Evolutionary conservation across 202 grass and related monocot species (phyloP).

Genomic region (Hordeum pubiflorum): DNA sequence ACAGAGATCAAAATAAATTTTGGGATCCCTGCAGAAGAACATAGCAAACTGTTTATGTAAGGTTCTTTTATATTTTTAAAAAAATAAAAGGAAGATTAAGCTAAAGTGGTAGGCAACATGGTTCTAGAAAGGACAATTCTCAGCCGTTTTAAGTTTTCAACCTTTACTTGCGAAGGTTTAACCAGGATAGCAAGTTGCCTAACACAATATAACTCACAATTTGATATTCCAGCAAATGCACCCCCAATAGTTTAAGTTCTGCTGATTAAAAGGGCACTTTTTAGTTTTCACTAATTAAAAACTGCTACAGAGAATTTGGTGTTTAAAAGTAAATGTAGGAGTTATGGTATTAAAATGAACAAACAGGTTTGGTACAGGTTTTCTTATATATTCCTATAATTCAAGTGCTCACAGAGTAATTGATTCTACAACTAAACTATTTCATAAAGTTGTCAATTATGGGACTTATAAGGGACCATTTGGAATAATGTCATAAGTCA

Average conservation of each 20-base stretch:
- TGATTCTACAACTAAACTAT: background rate
- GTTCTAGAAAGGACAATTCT: background rate
- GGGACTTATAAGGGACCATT: background rate
- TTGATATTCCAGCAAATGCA: background rate
- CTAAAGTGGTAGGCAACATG: background rate
- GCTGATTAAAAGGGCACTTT: background rate
- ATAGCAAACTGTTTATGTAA: background rate
- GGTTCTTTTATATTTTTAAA: background rate
- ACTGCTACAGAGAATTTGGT: background rate
- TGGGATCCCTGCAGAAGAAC: constrained; percentile 48
- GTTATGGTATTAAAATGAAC: background rate
- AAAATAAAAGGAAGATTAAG: background rate
- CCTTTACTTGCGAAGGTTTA: constrained; percentile 12
- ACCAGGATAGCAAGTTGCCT: background rate
- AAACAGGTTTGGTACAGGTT: background rate
- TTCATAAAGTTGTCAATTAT: background rate
- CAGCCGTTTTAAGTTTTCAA: background rate
- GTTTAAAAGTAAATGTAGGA: background rate
- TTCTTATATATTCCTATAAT: background rate
- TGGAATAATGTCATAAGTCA: background rate
- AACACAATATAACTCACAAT: background rate
- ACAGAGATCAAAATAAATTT: constrained; percentile 95
- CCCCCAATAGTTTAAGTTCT: background rate
- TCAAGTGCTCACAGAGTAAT: background rate
- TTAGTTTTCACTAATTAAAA: background rate